Evolutionary conservation across 2,329 filamentous ascomycete species (phyloP), one percentile per base, ranked within the genome.

Genomic region (Cercospora brassicicola): DNA sequence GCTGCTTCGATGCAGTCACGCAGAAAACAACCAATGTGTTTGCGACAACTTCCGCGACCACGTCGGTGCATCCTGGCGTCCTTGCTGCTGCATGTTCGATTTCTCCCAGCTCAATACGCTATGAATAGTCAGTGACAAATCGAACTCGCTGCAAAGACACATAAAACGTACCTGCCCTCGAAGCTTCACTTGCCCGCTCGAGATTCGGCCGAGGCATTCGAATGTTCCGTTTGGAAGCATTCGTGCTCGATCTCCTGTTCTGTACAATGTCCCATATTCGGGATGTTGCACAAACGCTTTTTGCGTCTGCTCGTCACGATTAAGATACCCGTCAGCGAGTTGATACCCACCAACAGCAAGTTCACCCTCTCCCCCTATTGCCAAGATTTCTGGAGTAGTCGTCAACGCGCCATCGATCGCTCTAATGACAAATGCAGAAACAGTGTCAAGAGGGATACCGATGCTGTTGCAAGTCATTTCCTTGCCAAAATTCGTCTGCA

Each of bases 181-280:
- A 7, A 97, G 83, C 79, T 97, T 97, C 61, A 97, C 89, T 78
- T 97, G 94, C 0, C 92, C 93, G 60, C 88, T 87, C 2, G 87
- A 86, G 11, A 97, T 89, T 10, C 94, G 89, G 0, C 94, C 94
- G 36, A 94, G 84, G 75, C 92, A 96, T 77, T 96, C 91, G n/a
- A 97, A 83, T 0, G 85, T 87, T 0, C 93, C 92, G 68, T 91
- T 84, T 0, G 83, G 73, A 1, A 86, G 84, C 59, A 96, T 84
- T 23, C 87, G 85, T 4, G 91, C 94, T 76, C 91, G 92, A 79
- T 97, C 94, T 0, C 93, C 93, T 0, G 93, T 97, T 31, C 91
- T 86, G 78, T 97, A 97, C 0, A 96, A 81, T 3, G 84, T 83
- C 3, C 92, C 93, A 76, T 88, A 89, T 66, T 81, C 72, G 0